Conservation (phyloP, 2,329 filamentous ascomycete species). For the Penicillium sclerotiorum region DNA sequence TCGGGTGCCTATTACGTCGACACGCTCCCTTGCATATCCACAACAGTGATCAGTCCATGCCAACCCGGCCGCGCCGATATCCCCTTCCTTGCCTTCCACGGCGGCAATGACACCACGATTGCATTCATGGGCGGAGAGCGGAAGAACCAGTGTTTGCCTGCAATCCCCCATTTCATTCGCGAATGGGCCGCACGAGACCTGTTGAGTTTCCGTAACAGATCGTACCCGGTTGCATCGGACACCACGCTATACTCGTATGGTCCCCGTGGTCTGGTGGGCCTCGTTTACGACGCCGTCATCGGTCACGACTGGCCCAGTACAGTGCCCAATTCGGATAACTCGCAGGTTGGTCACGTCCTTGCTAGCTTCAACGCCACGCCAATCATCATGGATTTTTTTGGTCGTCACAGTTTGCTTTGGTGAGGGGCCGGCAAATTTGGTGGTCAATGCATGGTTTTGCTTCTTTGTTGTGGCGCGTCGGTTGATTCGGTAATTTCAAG, state of each 20-base stretch:
- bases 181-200: constrained; percentile 1
- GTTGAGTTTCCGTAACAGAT: neutral
- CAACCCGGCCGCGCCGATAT: neutral
- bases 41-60: neutral
- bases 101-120: constrained; percentile 4
- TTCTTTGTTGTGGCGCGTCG: neutral
- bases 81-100: constrained; percentile 2
- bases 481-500: neutral
- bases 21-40: neutral
- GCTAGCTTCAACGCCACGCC: constrained; percentile 7
- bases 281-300: constrained; percentile 3
- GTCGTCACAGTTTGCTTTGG: neutral
- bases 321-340: constrained; percentile 1
- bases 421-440: constrained; percentile 1
- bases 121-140: constrained; percentile 2
- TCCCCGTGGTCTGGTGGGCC: neutral
- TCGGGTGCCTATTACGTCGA: constrained; percentile 5
- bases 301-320: constrained; percentile 9
- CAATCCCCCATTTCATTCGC: constrained; percentile 4
- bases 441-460: neutral
- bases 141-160: constrained; percentile 1
- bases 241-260: neutral
- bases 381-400: constrained; percentile 4
- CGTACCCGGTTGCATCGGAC: neutral
- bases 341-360: neutral